A percentile compares a stretch with the other conserved stretches of the same genome.
These are phyloP conservation scores for Boletus albobrunnescens DNA, from an alignment of 1,284 basidiomycete genomes.

Conservation along the genomic window DNA sequence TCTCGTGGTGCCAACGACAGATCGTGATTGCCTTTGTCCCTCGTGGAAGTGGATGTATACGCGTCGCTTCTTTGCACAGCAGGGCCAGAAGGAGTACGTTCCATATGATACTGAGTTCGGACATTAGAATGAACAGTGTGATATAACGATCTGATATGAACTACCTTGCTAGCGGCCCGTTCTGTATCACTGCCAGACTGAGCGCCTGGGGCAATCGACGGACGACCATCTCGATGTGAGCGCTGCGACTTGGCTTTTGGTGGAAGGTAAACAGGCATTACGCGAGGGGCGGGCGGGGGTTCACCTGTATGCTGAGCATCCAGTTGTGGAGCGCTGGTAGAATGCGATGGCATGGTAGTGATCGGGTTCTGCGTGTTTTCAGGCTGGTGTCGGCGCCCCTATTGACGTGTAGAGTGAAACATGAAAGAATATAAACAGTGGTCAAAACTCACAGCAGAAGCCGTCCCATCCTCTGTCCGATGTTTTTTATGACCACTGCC, in stretches of 20 bases:
- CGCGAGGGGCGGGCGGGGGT: constrained; percentile 36
- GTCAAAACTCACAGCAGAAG: constrained; percentile 23
- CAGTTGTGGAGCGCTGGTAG: constrained; percentile 20
- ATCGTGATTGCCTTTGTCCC: constrained; percentile 31
- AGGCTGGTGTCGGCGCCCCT: constrained; percentile 32
- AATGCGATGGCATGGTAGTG: constrained; percentile 18
- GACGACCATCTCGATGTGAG: constrained; percentile 29
- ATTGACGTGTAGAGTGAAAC: constrained; percentile 11
- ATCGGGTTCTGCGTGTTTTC: constrained; percentile 32
- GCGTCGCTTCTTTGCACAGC: constrained; percentile 33
- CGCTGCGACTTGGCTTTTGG: constrained; percentile 34
- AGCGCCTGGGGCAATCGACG: constrained; percentile 26
- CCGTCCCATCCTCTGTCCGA: constrained; percentile 32
- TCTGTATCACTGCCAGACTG: constrained; percentile 36
- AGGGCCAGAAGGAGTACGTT: constrained; percentile 32
- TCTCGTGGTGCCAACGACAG: constrained; percentile 20
- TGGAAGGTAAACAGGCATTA: constrained; percentile 37
- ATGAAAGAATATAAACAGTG: constrained; percentile 16
- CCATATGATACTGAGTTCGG: constrained; percentile 30
- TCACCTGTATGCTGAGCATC: constrained; percentile 29
- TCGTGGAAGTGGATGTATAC: constrained; percentile 22
- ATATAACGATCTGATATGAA: constrained; percentile 14
- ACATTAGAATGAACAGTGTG: constrained; percentile 19
- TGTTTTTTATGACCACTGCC: constrained; percentile 28
- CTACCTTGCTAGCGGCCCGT: constrained; percentile 26